Percentiles rank a stretch among this genome's conserved stretches.
Conservation (phyloP, 2,329 filamentous ascomycete species). For the Ceratocystis ficicola region DNA sequence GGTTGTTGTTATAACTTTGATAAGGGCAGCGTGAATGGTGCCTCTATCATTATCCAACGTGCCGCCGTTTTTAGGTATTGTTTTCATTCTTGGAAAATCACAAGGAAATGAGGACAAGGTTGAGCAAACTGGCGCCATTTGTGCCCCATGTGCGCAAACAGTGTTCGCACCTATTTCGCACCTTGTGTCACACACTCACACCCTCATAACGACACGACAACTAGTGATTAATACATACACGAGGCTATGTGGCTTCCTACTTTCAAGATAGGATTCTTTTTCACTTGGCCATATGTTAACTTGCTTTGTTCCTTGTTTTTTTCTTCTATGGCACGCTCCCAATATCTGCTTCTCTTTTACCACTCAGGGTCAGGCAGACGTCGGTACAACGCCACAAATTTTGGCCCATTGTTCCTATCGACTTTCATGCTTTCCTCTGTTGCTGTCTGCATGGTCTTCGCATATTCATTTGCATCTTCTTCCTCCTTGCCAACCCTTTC, state of each 20-base stretch:
- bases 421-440: slow-evolving; percentile 99
- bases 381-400: slow-evolving; percentile 81
- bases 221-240: neutral
- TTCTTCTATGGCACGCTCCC: neutral
- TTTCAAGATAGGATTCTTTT: no score
- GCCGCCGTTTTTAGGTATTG: neutral
- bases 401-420: slow-evolving; percentile 73
- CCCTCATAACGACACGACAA: neutral
- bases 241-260: no score
- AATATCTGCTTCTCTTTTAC: slow-evolving; percentile 31
- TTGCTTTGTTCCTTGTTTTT: no score
- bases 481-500: slow-evolving; percentile 59
- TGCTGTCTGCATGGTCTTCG: slow-evolving; percentile 62
- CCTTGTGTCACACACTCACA: slow-evolving; percentile 5
- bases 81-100: neutral
- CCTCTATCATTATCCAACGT: neutral
- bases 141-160: slow-evolving; percentile 12
- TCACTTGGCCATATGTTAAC: no score
- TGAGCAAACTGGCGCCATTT: neutral
- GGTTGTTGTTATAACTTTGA: neutral
- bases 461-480: slow-evolving; percentile 56
- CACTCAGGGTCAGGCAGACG: slow-evolving; percentile 69
- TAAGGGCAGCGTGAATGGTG: neutral
- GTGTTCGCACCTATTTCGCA: slow-evolving; percentile 5
- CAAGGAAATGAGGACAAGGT: neutral